Evolutionary conservation across 306 rosid species (phyloP).

Genomic region (Casuarina glauca): DNA sequence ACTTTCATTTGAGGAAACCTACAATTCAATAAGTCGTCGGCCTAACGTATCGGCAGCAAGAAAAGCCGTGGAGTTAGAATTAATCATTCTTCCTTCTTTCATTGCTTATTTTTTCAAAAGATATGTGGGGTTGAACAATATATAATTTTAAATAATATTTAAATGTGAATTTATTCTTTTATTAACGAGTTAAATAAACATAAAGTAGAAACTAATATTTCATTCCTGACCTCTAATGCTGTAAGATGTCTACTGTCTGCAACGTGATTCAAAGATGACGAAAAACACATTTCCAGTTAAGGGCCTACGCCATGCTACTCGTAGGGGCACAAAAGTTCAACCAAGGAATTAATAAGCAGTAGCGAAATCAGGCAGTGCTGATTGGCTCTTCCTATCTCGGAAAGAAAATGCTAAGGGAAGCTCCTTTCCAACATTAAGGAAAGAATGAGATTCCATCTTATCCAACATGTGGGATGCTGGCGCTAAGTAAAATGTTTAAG

Average conservation of each 20-base stretch:
- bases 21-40: background rate
- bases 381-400: slow-evolving; percentile 10
- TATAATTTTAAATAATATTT: too few species aligned
- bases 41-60: background rate
- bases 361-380: slow-evolving; percentile 2
- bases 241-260: background rate
- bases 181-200: background rate
- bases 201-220: background rate
- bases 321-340: slow-evolving; percentile 9
- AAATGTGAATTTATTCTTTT: background rate
- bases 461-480: slow-evolving; percentile 2
- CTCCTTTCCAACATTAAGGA: background rate
- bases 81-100: too few species aligned
- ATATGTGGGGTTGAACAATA: too few species aligned
- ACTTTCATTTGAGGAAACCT: too few species aligned
- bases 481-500: background rate
- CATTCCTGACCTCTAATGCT: background rate
- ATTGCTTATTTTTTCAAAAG: too few species aligned
- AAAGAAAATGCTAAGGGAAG: background rate
- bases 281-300: background rate
- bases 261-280: background rate
- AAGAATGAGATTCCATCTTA: background rate
- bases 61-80: too few species aligned
- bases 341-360: slow-evolving; percentile 23
- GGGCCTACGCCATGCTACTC: background rate